Conservation (phyloP, 345 rosid genomes). For the Lepidium africanum region DNA sequence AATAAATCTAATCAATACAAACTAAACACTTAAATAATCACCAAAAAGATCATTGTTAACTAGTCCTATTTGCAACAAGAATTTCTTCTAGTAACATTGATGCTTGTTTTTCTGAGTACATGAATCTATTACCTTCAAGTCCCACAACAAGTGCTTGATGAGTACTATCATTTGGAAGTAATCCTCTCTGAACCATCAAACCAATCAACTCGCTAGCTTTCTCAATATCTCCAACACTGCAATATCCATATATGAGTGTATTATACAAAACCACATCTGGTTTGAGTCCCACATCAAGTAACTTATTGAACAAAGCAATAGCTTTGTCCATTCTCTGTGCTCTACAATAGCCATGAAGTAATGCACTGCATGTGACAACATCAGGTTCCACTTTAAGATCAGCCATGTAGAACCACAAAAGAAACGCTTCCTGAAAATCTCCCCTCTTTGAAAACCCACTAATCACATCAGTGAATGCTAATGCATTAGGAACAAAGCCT, state of each 20-base stretch:
- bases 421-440: constrained; percentile 44
- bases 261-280: constrained; percentile 44
- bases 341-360: constrained; percentile 44
- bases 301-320: constrained; percentile 31
- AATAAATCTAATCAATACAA: no score
- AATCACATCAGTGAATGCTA: constrained; percentile 46
- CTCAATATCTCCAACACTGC: constrained; percentile 30
- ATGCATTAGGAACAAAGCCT: constrained; percentile 33
- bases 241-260: constrained; percentile 45
- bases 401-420: constrained; percentile 43
- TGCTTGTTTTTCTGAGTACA: constrained; percentile 33
- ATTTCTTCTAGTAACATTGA: constrained; percentile 31
- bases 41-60: constrained; percentile 5
- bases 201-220: constrained; percentile 37
- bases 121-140: constrained; percentile 25
- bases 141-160: constrained; percentile 35
- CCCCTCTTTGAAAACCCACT: constrained; percentile 37
- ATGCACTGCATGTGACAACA: constrained; percentile 44
- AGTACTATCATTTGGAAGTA: constrained; percentile 36
- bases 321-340: constrained; percentile 37
- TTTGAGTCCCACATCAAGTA: constrained; percentile 37
- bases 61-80: constrained; percentile 5
- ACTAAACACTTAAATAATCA: neutral
- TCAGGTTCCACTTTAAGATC: constrained; percentile 39
- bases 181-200: constrained; percentile 36